phyloP scores from a whole-genome alignment of 1,284 basidiomycete species.

The Microbotryum lychnidis-dioicae region DNA sequence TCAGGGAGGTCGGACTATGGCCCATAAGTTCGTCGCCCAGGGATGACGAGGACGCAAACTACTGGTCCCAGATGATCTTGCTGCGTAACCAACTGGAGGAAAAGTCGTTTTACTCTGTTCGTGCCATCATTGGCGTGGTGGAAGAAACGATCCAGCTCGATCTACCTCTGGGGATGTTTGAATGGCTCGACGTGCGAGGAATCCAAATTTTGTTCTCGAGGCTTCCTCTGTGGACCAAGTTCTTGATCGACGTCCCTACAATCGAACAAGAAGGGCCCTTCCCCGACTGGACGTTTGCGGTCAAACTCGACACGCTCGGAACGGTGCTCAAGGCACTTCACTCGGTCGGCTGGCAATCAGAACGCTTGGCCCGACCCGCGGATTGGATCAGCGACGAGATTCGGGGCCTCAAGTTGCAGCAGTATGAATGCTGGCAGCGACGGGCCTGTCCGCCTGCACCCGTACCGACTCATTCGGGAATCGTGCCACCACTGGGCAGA shows the following conservation, averaged over 20 bases:
- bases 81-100: too few species aligned
- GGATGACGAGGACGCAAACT: too few species aligned
- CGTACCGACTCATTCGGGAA: too few species aligned
- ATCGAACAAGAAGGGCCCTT: background rate
- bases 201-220: background rate
- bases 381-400: slow-evolving; percentile 5
- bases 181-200: slow-evolving; percentile 3
- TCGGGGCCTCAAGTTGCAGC: background rate
- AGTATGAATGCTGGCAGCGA: background rate
- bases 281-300: background rate
- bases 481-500: too few species aligned
- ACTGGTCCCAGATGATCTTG: too few species aligned
- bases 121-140: background rate
- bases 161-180: slow-evolving; percentile 4
- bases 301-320: background rate
- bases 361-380: background rate
- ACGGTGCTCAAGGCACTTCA: slow-evolving; percentile 3
- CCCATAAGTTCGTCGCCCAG: too few species aligned
- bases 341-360: slow-evolving; percentile 7
- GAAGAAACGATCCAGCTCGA: background rate
- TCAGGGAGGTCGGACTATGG: too few species aligned
- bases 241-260: background rate
- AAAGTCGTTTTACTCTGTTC: too few species aligned
- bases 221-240: background rate
- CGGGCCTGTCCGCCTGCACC: too few species aligned